These are phyloP conservation scores for Hanseniaspora vineae DNA, from an alignment of 805 yeast species.

Conservation along the genomic window DNA sequence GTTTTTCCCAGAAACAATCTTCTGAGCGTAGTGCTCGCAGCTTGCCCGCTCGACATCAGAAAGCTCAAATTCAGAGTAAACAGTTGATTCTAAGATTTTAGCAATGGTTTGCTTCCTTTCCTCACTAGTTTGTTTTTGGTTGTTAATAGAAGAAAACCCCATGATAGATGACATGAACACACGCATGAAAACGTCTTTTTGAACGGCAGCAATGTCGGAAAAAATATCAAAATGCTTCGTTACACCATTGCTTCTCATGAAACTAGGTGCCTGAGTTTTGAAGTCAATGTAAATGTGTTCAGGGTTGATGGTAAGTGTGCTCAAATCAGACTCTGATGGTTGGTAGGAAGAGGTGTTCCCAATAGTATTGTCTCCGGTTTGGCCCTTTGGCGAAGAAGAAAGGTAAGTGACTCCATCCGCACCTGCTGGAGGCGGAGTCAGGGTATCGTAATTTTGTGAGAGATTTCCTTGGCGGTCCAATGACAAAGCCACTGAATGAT, in stretches of 20 bases:
- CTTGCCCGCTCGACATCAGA: too few relatives aligned
- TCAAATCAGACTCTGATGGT: background rate
- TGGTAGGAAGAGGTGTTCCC: background rate
- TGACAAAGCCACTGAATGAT: too few relatives aligned
- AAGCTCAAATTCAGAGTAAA: too few relatives aligned
- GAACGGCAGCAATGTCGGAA: conserved; percentile 20
- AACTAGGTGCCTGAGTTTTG: conserved; percentile 16
- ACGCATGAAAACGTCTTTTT: conserved; percentile 20
- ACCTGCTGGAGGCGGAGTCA: too few relatives aligned
- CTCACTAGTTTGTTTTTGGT: conserved; percentile 2
- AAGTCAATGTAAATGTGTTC: conserved; percentile 16
- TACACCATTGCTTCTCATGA: conserved; percentile 19
- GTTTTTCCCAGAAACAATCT: background rate
- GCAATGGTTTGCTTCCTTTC: background rate
- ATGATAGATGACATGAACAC: conserved; percentile 16
- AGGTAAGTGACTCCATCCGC: too few relatives aligned
- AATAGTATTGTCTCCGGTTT: too few relatives aligned
- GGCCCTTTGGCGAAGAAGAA: too few relatives aligned
- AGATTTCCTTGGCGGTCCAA: too few relatives aligned
- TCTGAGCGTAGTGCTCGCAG: background rate
- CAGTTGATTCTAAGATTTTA: too few relatives aligned
- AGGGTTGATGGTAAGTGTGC: background rate
- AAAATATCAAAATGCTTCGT: conserved; percentile 22
- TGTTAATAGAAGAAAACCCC: conserved; percentile 12
- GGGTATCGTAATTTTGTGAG: too few relatives aligned